These are phyloP conservation scores for Suillus plorans DNA, from an alignment of 768 basidiomycete species.

Conservation along the genomic window DNA sequence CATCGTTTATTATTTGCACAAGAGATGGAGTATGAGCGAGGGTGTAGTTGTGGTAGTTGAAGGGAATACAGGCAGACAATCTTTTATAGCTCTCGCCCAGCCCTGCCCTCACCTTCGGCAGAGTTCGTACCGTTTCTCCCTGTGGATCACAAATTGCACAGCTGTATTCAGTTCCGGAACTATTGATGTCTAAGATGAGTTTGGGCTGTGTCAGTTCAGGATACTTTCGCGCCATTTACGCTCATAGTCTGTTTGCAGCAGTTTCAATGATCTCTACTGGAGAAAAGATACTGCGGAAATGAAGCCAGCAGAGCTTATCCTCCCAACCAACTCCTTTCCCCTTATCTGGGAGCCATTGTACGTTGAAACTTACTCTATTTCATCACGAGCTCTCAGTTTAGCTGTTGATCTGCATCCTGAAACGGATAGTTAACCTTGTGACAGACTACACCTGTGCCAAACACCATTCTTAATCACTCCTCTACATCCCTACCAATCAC, in stretches of 20 bases:
- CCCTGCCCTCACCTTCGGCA: slow-evolving; percentile 31
- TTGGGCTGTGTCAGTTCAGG: slow-evolving; percentile 10
- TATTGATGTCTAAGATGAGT: background rate
- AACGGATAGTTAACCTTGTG: background rate
- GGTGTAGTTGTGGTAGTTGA: background rate
- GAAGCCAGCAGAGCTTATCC: slow-evolving; percentile 18
- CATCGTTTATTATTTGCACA: slow-evolving; percentile 18
- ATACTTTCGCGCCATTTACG: slow-evolving; percentile 2
- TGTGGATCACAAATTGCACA: background rate
- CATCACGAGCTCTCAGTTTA: background rate
- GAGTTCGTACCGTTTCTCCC: slow-evolving; percentile 15
- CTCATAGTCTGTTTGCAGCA: slow-evolving; percentile 6
- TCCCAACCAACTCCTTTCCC: slow-evolving; percentile 16
- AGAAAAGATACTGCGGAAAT: slow-evolving; percentile 19
- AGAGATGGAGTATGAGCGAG: slow-evolving; percentile 3
- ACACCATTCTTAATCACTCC: background rate
- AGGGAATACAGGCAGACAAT: slow-evolving; percentile 2
- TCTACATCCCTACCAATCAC: slow-evolving; percentile 22
- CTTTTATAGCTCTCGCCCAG: slow-evolving; percentile 23
- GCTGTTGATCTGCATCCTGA: background rate
- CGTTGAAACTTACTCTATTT: slow-evolving; percentile 6
- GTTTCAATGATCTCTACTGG: slow-evolving; percentile 7
- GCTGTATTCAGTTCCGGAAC: background rate
- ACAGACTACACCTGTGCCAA: background rate
- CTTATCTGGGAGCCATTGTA: slow-evolving; percentile 21